Percentiles rank a stretch among this genome's conserved stretches.
Conservation (phyloP, 2,329 filamentous ascomycete genomes). For the Colletotrichum sp. region DNA sequence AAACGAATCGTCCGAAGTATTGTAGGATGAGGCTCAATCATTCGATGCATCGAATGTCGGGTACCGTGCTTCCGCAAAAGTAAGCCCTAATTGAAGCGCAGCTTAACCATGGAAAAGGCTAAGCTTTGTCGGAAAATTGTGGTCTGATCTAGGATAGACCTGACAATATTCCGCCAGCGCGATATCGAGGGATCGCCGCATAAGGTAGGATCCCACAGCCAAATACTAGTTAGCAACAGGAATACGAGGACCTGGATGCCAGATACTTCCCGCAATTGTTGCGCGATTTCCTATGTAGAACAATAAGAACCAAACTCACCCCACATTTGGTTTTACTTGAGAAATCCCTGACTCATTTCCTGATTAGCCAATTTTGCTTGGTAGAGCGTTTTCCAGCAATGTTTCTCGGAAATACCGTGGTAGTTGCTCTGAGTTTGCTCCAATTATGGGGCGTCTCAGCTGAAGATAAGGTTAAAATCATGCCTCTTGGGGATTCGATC, state of each 20-base stretch:
- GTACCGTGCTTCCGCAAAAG: neutral
- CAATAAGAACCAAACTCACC: neutral
- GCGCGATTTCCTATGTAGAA: neutral
- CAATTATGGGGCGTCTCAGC: neutral
- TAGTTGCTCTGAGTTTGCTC: neutral
- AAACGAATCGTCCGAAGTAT: neutral
- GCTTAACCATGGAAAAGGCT: neutral
- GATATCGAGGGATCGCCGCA: neutral
- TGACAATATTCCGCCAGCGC: neutral
- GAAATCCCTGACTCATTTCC: neutral
- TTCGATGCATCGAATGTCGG: neutral
- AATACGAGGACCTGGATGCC: neutral
- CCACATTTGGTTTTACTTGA: neutral
- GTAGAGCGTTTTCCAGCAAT: neutral
- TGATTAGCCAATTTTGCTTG: neutral
- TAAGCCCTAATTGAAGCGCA: neutral
- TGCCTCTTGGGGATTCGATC: constrained; percentile 30
- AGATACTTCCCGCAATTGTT: neutral
- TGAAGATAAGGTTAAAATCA: constrained; percentile 19
- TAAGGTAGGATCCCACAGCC: neutral
- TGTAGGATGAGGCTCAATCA: neutral
- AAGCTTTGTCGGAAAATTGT: neutral
- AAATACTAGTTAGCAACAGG: neutral
- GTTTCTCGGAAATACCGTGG: neutral
- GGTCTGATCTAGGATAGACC: neutral